Percentiles rank a stretch among this genome's conserved stretches.
phyloP scores from a whole-genome alignment of 768 basidiomycete genomes.

The Pleurotus cornucopiae region DNA sequence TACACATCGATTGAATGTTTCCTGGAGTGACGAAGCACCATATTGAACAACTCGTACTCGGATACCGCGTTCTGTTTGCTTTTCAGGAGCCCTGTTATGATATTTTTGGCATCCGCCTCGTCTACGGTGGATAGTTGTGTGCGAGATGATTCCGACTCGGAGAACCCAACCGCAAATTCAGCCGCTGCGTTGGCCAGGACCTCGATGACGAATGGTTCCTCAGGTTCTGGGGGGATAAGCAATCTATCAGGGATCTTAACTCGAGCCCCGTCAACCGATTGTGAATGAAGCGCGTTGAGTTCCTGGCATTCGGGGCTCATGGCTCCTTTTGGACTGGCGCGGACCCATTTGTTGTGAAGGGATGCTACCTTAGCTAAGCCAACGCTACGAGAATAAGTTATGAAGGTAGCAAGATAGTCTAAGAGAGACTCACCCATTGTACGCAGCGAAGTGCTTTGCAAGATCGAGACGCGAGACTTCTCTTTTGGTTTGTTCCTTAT shows the following conservation, averaged over 20 bases:
- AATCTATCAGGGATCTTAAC: conserved; percentile 58
- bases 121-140: conserved; percentile 20
- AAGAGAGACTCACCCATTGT: conserved; percentile 45
- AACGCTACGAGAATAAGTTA: conserved; percentile 30
- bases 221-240: conserved; percentile 42
- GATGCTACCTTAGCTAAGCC: conserved; percentile 53
- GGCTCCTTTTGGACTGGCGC: conserved; percentile 49
- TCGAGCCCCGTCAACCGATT: conserved; percentile 62
- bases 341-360: conserved; percentile 59
- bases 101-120: conserved; percentile 32
- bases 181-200: conserved; percentile 42
- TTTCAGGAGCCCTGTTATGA: conserved; percentile 43
- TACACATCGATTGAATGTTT: conserved; percentile 39
- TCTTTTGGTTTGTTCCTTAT: conserved; percentile 47
- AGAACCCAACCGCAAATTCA: conserved; percentile 41
- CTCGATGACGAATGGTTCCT: conserved; percentile 47
- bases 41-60: conserved; percentile 57
- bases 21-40: conserved; percentile 42
- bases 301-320: conserved; percentile 65
- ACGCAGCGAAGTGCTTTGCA: conserved; percentile 62
- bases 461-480: conserved; percentile 50
- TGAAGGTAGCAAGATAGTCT: background rate
- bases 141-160: conserved; percentile 19
- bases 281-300: conserved; percentile 66
- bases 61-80: conserved; percentile 51